These are phyloP conservation scores for Melastoma malabathricum DNA, from an alignment of 345 rosid genomes.

Conservation along the genomic window DNA sequence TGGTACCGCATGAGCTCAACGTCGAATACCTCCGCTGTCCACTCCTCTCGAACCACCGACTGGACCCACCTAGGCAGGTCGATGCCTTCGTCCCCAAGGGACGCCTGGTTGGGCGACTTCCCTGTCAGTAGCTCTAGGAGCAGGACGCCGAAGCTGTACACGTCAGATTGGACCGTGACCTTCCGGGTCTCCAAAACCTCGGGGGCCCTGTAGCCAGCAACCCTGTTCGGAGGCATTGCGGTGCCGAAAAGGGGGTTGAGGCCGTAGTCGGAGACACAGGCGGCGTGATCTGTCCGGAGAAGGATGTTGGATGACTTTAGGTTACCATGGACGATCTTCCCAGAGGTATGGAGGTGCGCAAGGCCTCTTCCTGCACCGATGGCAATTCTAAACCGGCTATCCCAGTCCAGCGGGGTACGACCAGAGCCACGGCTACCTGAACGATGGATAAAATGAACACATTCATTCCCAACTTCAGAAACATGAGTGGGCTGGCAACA, in stretches of 20 bases:
- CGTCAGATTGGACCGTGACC: slow-evolving; percentile 73
- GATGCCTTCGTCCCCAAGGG: slow-evolving; percentile 90
- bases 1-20: slow-evolving; percentile 86
- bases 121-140: slow-evolving; percentile 78
- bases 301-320: slow-evolving; percentile 83
- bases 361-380: slow-evolving; percentile 61
- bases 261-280: slow-evolving; percentile 62
- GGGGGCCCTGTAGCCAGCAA: slow-evolving; percentile 91
- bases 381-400: slow-evolving; percentile 68
- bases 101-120: slow-evolving; percentile 88
- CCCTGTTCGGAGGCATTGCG: slow-evolving; percentile 47
- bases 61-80: slow-evolving; percentile 97
- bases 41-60: slow-evolving; percentile 92
- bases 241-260: slow-evolving; percentile 64
- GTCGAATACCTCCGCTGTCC: slow-evolving; percentile 97
- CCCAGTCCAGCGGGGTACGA: slow-evolving; percentile 87
- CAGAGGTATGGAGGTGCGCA: slow-evolving; percentile 54
- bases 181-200: slow-evolving; percentile 71
- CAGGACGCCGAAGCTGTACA: slow-evolving; percentile 88
- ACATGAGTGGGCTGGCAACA: no score
- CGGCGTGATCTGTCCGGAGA: slow-evolving; percentile 60
- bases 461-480: no score
- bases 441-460: not conserved
- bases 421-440: slow-evolving; percentile 93
- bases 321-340: slow-evolving; percentile 76